Evolutionary conservation across 306 rosid species (phyloP).

Genomic region (Vigna unguiculata): DNA sequence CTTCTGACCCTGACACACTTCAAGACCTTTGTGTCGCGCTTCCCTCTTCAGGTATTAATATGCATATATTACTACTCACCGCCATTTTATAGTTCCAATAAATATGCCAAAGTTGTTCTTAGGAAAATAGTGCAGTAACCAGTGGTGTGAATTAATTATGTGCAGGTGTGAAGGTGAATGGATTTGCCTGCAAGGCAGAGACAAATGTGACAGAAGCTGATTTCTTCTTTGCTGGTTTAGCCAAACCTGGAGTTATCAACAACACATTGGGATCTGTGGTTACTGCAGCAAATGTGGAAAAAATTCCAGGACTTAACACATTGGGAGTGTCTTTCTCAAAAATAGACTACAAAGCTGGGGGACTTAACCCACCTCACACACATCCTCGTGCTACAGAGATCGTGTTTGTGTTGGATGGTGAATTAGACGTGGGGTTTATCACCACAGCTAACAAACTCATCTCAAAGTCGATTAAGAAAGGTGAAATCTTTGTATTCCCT

Average conservation of each 20-base stretch:
- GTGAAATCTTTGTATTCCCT: constrained; percentile 63
- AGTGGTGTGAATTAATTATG: neutral
- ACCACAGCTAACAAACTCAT: constrained; percentile 57
- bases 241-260: constrained; percentile 52
- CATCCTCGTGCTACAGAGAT: constrained; percentile 67
- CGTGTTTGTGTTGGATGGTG: constrained; percentile 58
- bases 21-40: constrained; percentile 69
- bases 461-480: constrained; percentile 55
- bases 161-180: constrained; percentile 62
- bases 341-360: constrained; percentile 57
- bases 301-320: constrained; percentile 67
- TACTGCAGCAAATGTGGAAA: constrained; percentile 57
- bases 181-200: constrained; percentile 62
- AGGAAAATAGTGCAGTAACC: neutral
- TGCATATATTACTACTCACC: too few species aligned
- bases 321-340: constrained; percentile 57
- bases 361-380: constrained; percentile 70
- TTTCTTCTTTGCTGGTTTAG: constrained; percentile 58
- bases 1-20: constrained; percentile 62
- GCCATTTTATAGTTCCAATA: neutral
- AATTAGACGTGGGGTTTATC: constrained; percentile 58
- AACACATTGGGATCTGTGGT: constrained; percentile 60
- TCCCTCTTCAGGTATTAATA: constrained; percentile 56
- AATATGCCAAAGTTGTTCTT: neutral
- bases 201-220: constrained; percentile 57